These are phyloP conservation scores for Sporothrix mexicana DNA, from an alignment of 2,329 filamentous ascomycete genomes.

Conservation along the genomic window DNA sequence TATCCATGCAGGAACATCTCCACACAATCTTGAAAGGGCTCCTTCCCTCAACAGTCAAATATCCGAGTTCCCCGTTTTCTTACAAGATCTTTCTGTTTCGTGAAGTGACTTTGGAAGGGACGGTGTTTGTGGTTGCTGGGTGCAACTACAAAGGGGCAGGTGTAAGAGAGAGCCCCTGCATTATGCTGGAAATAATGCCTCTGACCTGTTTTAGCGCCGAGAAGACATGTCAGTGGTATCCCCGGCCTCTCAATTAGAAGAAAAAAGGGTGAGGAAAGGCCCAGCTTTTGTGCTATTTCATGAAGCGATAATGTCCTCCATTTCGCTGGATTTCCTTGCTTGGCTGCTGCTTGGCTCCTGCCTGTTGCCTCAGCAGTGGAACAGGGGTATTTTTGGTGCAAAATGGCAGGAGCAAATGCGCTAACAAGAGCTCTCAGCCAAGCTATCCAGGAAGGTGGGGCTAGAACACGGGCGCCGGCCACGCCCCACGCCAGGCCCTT, in stretches of 20 bases:
- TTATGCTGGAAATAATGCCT: neutral
- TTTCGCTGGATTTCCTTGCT: conserved; percentile 15
- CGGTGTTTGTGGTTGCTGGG: conserved; percentile 29
- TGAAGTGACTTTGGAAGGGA: neutral
- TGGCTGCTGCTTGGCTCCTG: conserved; percentile 12
- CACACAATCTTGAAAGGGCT: conserved; percentile 5
- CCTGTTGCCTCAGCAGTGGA: conserved; percentile 27
- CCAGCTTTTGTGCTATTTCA: neutral
- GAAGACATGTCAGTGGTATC: neutral
- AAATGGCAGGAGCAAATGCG: conserved; percentile 6
- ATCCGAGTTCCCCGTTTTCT: conserved; percentile 17
- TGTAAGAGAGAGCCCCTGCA: neutral
- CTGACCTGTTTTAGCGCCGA: neutral
- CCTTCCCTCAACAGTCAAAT: conserved; percentile 17
- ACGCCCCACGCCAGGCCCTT: conserved; percentile 18
- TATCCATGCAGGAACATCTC: conserved; percentile 1
- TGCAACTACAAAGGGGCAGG: conserved; percentile 27
- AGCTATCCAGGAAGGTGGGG: conserved; percentile 22
- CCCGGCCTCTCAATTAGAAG: neutral
- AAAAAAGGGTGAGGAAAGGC: neutral
- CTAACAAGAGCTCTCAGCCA: conserved; percentile 7
- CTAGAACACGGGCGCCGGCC: conserved; percentile 5
- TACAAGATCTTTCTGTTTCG: neutral
- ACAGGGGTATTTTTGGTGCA: conserved; percentile 25
- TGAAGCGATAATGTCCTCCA: neutral